A percentile compares a stretch with the other conserved stretches of the same genome.
Evolutionary conservation across 164 flowering plant species (phyloP).

Genomic region (Piper betle): DNA sequence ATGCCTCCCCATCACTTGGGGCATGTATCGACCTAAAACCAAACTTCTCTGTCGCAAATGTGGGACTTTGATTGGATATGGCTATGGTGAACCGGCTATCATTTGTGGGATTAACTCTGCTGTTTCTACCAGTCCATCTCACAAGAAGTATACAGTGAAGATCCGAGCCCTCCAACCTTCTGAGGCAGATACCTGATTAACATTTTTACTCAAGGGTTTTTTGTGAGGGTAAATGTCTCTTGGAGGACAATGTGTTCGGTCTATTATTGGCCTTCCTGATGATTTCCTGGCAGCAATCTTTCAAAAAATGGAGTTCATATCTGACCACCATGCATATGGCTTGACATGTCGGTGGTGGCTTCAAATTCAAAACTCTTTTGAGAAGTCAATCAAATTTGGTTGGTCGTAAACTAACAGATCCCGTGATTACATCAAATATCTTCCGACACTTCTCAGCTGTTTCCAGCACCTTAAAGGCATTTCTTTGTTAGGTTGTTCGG

Average conservation of each 20-base stretch:
- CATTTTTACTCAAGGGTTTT: slow-evolving; percentile 4
- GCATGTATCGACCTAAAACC: slow-evolving; percentile 32
- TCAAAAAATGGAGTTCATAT: slow-evolving; percentile 16
- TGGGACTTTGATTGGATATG: slow-evolving; percentile 43
- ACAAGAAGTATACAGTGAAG: slow-evolving; percentile 33
- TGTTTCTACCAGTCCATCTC: slow-evolving; percentile 22
- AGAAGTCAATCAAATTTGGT: slow-evolving; percentile 38
- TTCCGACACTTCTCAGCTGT: slow-evolving; percentile 35
- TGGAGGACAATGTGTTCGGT: slow-evolving; percentile 4
- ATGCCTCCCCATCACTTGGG: slow-evolving; percentile 44
- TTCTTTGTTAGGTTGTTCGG: slow-evolving; percentile 52
- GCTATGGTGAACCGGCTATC: slow-evolving; percentile 35
- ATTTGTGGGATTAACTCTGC: slow-evolving; percentile 38
- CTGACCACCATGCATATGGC: slow-evolving; percentile 58
- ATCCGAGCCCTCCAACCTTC: slow-evolving; percentile 49
- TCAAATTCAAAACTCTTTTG: slow-evolving; percentile 37
- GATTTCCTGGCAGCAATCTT: slow-evolving; percentile 49
- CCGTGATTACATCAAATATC: slow-evolving; percentile 7
- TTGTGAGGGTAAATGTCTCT: slow-evolving; percentile 11
- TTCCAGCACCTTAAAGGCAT: slow-evolving; percentile 35
- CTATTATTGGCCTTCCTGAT: slow-evolving; percentile 39
- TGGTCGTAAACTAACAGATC: slow-evolving; percentile 25
- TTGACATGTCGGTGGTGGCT: slow-evolving; percentile 64
- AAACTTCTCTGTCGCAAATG: slow-evolving; percentile 58
- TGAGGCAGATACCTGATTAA: slow-evolving; percentile 7